Base-by-base conservation (phyloP, 2,329 filamentous ascomycete species). In the Neocatenulostroma microsporum region DNA sequence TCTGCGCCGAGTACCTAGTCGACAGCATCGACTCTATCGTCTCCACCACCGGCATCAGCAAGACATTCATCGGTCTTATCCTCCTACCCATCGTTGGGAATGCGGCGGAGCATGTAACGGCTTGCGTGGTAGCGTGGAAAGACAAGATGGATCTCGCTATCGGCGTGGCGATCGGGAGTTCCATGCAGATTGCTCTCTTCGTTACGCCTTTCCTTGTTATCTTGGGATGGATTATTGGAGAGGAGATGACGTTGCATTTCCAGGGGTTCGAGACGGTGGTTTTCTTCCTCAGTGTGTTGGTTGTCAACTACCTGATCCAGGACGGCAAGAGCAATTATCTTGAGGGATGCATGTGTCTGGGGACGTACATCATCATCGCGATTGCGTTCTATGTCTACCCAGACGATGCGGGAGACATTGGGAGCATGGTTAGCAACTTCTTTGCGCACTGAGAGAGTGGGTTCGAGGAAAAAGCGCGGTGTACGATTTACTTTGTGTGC, bases 211-310 rank as follows among this genome's bases (percentile, higher is more conserved):
- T 80, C 58, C 57, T 75, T 34, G 71, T 75, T 38, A 67, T 75
- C 27, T 62, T 74, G 8, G 72, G 72, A 34, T 74, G 71, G 71
- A 66, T 68, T 49, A 68, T 75, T 39, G 64, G 61, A 15, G 53
- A 68, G 46, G 60, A 64, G 30, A 73, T 74, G 70, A 69, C 81
- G 19, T 70, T 93, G 21, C 87, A 89, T 66, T 93, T 93, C 61
- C 85, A 85, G 42, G 72, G 86, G 32, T 94, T 93, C 61, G 85
- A 93, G 71, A 93, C 85, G 0, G 82, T 91, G 15, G 84, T 82
- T 38, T 74, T 93, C 53, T 93, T 93, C 61, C 77, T 89, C 35
- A 83, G 78, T 34, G 80, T 86, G 6, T 79, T 93, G 46, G 86
- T 93, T 45, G 84, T 89, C 62, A 91, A 89, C 62, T 93, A 91